Evolutionary conservation across 1,284 basidiomycete genomes (phyloP).

Genomic region (Meira miltonrushii): DNA sequence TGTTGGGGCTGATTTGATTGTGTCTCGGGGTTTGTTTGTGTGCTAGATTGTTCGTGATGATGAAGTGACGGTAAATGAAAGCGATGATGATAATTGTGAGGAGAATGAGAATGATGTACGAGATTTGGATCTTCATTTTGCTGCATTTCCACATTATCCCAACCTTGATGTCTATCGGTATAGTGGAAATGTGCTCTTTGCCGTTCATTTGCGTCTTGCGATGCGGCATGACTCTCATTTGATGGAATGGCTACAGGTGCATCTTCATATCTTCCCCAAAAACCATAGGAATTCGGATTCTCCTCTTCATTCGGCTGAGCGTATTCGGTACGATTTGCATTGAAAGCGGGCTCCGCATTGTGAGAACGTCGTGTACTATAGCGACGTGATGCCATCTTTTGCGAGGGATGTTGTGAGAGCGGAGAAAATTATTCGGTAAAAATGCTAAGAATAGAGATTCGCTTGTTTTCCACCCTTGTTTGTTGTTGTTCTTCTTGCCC

Average conservation of each 20-base stretch:
- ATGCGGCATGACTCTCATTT: neutral
- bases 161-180: conserved; percentile 21
- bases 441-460: too few species aligned
- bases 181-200: neutral
- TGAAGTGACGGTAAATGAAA: neutral
- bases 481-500: too few species aligned
- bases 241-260: neutral
- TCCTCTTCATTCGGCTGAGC: neutral
- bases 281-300: conserved; percentile 27
- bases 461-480: too few species aligned
- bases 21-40: neutral
- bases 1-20: neutral
- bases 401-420: too few species aligned
- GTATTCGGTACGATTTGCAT: neutral
- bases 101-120: conserved; percentile 13
- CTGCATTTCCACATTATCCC: conserved; percentile 11
- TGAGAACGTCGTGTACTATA: too few species aligned
- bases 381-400: too few species aligned
- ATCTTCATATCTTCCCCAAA: conserved; percentile 16
- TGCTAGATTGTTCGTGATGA: neutral
- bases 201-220: conserved; percentile 6
- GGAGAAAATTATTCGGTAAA: too few species aligned
- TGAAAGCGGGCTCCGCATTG: too few species aligned
- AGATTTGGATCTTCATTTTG: conserved; percentile 8
- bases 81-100: conserved; percentile 3